Evolutionary conservation across 1,284 basidiomycete species (phyloP).

Genomic region (Termitomyces sp.): DNA sequence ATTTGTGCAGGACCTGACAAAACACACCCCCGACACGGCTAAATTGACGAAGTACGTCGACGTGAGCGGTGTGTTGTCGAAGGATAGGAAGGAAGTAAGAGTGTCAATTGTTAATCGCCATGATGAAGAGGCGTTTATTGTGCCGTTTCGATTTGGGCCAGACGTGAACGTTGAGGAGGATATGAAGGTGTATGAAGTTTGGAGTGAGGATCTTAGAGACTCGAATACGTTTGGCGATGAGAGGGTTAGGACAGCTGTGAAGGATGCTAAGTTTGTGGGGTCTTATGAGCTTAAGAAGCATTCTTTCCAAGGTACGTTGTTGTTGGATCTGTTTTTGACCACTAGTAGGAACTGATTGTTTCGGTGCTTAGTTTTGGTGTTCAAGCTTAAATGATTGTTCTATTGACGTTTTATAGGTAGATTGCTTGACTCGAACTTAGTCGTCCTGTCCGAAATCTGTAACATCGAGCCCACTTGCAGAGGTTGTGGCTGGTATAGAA

Average conservation of each 20-base stretch:
- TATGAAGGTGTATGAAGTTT: constrained; percentile 42
- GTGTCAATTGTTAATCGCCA: constrained; percentile 48
- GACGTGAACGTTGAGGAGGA: constrained; percentile 18
- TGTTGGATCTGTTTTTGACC: background rate
- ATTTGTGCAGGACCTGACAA: constrained; percentile 40
- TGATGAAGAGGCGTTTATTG: constrained; percentile 27
- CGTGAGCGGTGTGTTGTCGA: constrained; percentile 41
- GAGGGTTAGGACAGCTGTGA: constrained; percentile 35
- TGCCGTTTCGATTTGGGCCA: constrained; percentile 37
- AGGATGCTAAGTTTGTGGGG: constrained; percentile 31
- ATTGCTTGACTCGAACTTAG: background rate
- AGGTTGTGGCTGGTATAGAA: too few species aligned
- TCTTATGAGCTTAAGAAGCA: constrained; percentile 39
- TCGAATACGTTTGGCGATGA: constrained; percentile 40
- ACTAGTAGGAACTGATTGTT: too few species aligned
- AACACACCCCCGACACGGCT: constrained; percentile 30
- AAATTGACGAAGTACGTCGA: constrained; percentile 41
- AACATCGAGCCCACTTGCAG: too few species aligned
- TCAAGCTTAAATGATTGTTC: constrained; percentile 6
- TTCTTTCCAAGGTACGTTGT: constrained; percentile 40
- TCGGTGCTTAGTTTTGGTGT: constrained; percentile 16
- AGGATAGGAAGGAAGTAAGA: constrained; percentile 32
- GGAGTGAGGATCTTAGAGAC: constrained; percentile 37
- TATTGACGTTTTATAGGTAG: background rate
- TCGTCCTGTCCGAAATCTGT: too few species aligned